Evolutionary conservation across 345 rosid species (phyloP).

Genomic region (Cardamine occulta): DNA sequence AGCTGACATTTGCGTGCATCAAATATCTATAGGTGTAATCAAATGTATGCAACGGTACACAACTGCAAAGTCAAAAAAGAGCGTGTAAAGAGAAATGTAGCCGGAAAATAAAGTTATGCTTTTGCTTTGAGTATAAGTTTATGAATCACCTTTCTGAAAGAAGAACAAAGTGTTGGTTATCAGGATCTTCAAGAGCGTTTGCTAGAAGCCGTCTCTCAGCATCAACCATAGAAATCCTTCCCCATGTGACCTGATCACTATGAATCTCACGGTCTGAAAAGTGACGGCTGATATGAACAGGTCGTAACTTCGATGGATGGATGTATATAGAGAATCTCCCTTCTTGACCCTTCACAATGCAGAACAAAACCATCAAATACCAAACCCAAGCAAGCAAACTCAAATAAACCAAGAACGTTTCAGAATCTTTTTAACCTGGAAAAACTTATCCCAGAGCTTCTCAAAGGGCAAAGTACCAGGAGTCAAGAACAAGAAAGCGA

Average conservation of each 20-base stretch:
- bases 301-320: constrained; percentile 75
- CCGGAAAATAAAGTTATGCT: neutral
- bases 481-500: constrained; percentile 94
- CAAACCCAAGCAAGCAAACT: neutral
- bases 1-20: constrained; percentile 84
- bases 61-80: constrained; percentile 56
- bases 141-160: constrained; percentile 86
- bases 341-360: constrained; percentile 69
- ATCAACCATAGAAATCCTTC: constrained; percentile 96
- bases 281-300: constrained; percentile 77
- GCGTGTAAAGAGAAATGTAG: neutral
- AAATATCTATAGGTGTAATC: constrained; percentile 87
- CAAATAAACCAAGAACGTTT: neutral
- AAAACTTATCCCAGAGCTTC: constrained; percentile 93
- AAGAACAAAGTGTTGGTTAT: constrained; percentile 93
- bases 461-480: constrained; percentile 90
- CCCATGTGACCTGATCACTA: constrained; percentile 90
- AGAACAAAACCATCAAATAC: neutral
- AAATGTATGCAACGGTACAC: constrained; percentile 88
- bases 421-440: constrained; percentile 49
- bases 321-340: constrained; percentile 77
- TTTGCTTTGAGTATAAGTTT: neutral
- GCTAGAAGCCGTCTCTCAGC: constrained; percentile 94
- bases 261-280: constrained; percentile 73
- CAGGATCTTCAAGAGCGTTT: constrained; percentile 83